These are phyloP conservation scores for Penicillium hordei DNA, from an alignment of 2,329 filamentous ascomycete species.

Conservation along the genomic window DNA sequence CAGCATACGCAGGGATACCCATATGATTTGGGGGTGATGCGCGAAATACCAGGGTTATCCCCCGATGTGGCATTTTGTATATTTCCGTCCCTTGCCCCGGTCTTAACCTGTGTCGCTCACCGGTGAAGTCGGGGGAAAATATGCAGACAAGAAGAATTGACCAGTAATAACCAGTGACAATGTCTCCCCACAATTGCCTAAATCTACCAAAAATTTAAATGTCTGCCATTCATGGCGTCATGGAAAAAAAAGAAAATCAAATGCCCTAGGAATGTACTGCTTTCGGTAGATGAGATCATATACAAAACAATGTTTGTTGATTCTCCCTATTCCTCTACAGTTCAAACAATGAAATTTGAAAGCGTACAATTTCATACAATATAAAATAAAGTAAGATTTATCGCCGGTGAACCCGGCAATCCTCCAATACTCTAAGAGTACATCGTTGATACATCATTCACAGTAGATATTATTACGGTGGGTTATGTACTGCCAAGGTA, in stretches of 20 bases:
- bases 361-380: not conserved
- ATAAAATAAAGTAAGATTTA: not conserved
- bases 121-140: slow-evolving; percentile 27
- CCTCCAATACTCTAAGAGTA: slow-evolving; percentile 1
- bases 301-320: not conserved
- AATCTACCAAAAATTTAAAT: slow-evolving; percentile 12
- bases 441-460: not conserved
- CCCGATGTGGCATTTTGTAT: not conserved
- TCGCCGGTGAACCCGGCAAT: slow-evolving; percentile 26
- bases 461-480: not conserved
- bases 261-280: slow-evolving; percentile 12
- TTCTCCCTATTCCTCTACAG: not conserved
- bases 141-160: slow-evolving; percentile 14
- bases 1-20: not conserved
- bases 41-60: not conserved
- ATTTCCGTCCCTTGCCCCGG: slow-evolving; percentile 10
- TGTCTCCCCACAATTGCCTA: slow-evolving; percentile 18
- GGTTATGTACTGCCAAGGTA: slow-evolving; percentile 12
- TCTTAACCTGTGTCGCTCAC: slow-evolving; percentile 27
- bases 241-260: slow-evolving; percentile 12
- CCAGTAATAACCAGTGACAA: slow-evolving; percentile 16
- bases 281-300: not conserved
- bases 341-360: not conserved
- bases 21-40: not conserved
- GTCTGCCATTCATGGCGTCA: slow-evolving; percentile 29